These are phyloP conservation scores for Penstemon eatonii DNA, from an alignment of 257 asterid species.

Conservation along the genomic window DNA sequence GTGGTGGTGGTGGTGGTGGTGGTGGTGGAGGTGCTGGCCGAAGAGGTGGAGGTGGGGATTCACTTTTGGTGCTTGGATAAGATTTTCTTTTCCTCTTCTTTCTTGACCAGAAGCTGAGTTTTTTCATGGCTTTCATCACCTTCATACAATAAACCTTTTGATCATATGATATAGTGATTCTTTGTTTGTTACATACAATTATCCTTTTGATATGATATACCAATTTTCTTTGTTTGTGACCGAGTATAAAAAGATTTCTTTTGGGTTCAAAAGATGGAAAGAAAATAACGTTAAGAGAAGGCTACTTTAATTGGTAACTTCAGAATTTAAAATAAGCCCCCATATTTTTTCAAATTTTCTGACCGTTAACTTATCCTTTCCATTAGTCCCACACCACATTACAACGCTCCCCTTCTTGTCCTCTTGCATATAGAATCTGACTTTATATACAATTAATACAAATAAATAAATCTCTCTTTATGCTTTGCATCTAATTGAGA, in stretches of 20 bases:
- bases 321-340: neutral
- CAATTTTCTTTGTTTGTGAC: neutral
- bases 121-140: slow-evolving; percentile 61
- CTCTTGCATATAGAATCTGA: no score
- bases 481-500: no score
- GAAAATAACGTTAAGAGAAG: neutral
- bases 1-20: slow-evolving; percentile 27
- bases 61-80: neutral
- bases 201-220: neutral
- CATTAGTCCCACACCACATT: no score
- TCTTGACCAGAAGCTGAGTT: slow-evolving; percentile 70
- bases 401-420: no score
- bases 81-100: slow-evolving; percentile 49
- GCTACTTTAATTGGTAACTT: slow-evolving; percentile 1
- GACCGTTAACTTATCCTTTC: slow-evolving; percentile 30
- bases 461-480: no score
- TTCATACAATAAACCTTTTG: slow-evolving; percentile 42
- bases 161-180: neutral
- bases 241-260: neutral
- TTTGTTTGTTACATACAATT: neutral
- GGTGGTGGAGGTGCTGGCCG: slow-evolving; percentile 39
- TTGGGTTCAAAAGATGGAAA: slow-evolving; percentile 13
- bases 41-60: slow-evolving; percentile 35
- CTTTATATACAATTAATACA: no score
- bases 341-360: slow-evolving; percentile 28